Conservation (phyloP, 176 grass and related monocot species). For the Bonia amplexicaulis region DNA sequence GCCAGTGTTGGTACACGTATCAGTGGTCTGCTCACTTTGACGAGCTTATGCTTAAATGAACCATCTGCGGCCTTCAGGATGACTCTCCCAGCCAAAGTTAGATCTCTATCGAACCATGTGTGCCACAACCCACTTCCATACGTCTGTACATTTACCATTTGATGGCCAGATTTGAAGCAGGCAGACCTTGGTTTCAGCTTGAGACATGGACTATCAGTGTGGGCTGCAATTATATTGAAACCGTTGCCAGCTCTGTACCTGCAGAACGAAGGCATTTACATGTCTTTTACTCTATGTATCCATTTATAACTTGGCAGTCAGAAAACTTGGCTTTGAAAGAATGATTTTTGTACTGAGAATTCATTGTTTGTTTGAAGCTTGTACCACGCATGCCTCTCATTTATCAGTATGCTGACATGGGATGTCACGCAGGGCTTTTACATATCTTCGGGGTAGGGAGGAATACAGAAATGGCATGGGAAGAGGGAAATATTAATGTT, state of each 20-base stretch:
- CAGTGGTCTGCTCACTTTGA: conserved; percentile 79
- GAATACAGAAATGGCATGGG: background rate
- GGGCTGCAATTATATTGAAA: conserved; percentile 86
- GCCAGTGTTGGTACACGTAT: conserved; percentile 88
- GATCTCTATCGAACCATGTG: conserved; percentile 95
- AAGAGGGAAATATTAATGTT: background rate
- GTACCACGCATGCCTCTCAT: background rate
- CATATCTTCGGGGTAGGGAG: background rate
- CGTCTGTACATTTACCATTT: conserved; percentile 86
- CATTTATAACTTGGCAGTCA: background rate
- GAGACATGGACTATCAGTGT: conserved; percentile 93
- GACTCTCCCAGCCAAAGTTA: conserved; percentile 82
- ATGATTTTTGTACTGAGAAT: background rate
- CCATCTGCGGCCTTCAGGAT: conserved; percentile 72
- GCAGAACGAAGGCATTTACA: conserved; percentile 18
- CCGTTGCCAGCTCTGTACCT: conserved; percentile 79
- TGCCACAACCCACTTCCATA: conserved; percentile 86
- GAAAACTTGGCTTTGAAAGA: background rate
- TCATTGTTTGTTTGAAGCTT: background rate
- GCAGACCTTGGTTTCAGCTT: conserved; percentile 88
- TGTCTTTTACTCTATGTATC: background rate
- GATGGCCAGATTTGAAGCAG: conserved; percentile 71
- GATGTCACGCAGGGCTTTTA: background rate
- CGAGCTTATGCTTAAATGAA: conserved; percentile 76
- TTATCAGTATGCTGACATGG: background rate